Evolutionary conservation across 306 rosid species (phyloP).

Genomic region (Leucaena leucocephala): DNA sequence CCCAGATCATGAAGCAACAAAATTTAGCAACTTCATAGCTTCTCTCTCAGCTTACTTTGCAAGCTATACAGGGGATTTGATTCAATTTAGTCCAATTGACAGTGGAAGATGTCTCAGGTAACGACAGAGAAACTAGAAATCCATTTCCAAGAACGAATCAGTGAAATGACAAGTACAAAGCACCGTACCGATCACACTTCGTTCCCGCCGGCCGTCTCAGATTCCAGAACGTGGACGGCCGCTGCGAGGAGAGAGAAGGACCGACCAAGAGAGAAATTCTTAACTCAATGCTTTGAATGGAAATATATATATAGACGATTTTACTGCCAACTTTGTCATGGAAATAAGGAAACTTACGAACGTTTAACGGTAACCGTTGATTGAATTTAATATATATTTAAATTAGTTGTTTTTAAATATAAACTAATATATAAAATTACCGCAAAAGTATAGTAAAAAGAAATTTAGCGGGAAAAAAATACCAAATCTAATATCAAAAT

Average conservation of each 20-base stretch:
- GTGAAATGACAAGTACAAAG: conserved; percentile 20
- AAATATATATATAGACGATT: not conserved
- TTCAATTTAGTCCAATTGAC: conserved; percentile 14
- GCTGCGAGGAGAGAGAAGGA: conserved; percentile 13
- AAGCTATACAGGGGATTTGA: conserved; percentile 31
- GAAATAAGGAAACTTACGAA: not conserved
- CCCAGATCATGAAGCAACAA: conserved; percentile 7
- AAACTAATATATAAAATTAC: too few relatives aligned
- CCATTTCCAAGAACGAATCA: conserved; percentile 6
- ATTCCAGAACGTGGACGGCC: conserved; percentile 33
- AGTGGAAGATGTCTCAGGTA: not conserved
- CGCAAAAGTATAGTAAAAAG: too few relatives aligned
- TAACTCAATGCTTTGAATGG: not conserved
- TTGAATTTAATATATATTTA: not conserved
- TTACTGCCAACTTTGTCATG: not conserved
- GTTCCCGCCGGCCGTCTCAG: conserved; percentile 52
- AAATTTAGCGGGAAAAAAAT: too few relatives aligned
- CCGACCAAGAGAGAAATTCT: not conserved
- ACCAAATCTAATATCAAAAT: too few relatives aligned
- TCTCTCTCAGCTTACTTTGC: conserved; percentile 27
- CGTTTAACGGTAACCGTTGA: not conserved
- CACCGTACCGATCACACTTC: conserved; percentile 48
- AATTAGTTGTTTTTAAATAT: too few relatives aligned
- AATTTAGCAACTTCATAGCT: not conserved
- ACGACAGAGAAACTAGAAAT: not conserved